A percentile compares a stretch with the other conserved stretches of the same genome.
Conservation (phyloP, 2,329 filamentous ascomycete species). For the Microsporum ferrugineum region DNA sequence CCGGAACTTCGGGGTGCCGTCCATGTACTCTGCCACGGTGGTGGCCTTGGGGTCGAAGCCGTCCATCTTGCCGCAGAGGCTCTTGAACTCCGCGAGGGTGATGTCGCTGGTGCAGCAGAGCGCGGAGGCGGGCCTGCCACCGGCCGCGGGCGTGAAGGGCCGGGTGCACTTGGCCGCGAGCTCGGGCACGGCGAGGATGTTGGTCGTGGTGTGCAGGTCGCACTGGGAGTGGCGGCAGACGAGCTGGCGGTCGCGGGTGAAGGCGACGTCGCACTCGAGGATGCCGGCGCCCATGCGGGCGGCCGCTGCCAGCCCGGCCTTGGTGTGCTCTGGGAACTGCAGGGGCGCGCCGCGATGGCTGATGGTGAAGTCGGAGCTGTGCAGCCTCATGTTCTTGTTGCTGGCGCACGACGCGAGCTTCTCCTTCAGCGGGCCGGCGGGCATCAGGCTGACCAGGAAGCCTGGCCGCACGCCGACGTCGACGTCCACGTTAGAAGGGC, state of each 20-base stretch:
- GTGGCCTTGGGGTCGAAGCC: slow-evolving; percentile 48
- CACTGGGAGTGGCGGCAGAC: slow-evolving; percentile 58
- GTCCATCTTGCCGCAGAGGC: slow-evolving; percentile 61
- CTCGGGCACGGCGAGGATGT: slow-evolving; percentile 51
- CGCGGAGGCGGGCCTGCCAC: slow-evolving; percentile 45
- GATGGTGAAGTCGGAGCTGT: slow-evolving; percentile 46
- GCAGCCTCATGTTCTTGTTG: slow-evolving; percentile 40
- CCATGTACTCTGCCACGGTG: slow-evolving; percentile 47
- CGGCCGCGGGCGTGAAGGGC: slow-evolving; percentile 48
- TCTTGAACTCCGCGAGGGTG: slow-evolving; percentile 55
- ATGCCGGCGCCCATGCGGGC: slow-evolving; percentile 57
- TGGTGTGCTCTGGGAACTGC: slow-evolving; percentile 54
- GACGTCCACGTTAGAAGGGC: slow-evolving; percentile 27
- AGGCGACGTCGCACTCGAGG: slow-evolving; percentile 57
- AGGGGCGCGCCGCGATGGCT: slow-evolving; percentile 53
- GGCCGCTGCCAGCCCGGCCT: slow-evolving; percentile 49
- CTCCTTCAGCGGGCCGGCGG: slow-evolving; percentile 47
- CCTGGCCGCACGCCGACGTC: slow-evolving; percentile 54
- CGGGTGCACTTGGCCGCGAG: slow-evolving; percentile 53
- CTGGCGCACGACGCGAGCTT: slow-evolving; percentile 45
- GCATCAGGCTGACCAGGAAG: slow-evolving; percentile 54
- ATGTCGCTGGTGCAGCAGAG: slow-evolving; percentile 63
- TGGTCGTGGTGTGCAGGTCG: slow-evolving; percentile 57
- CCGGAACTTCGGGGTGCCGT: slow-evolving; percentile 49
- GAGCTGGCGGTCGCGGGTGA: slow-evolving; percentile 54